Evolutionary conservation across 495 filamentous ascomycete genomes (phyloP), one percentile per base, ranked within the genome.

Genomic region (Oidiodendron maius): DNA sequence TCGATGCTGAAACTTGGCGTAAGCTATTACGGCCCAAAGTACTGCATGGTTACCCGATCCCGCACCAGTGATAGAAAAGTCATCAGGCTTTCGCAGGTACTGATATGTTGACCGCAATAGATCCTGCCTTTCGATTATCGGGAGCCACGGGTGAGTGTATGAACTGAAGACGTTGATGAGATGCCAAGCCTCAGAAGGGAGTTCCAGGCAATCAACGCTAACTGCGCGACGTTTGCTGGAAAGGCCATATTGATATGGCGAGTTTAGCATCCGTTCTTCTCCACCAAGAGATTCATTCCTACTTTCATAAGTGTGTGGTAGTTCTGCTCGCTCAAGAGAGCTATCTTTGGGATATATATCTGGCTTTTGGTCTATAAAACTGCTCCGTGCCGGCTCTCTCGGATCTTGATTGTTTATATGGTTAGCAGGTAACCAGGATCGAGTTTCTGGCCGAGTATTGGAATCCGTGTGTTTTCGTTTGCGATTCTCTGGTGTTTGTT

Each of bases 131-230:
- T 85, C 80, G 25, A 82, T 66, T 32, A 87, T 78, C 3, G 85
- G 85, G 15, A 88, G 72, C 84, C 84, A 89, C 10, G 72, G 73
- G 58, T 87, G 80, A 2, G 84, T 88, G 44, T 80, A 77, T 3
- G 83, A 77, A 56, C 87, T 87, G 57, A 86, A 87, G 5, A 82
- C 70, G 56, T 89, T 83, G 18, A 89, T 64, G 2, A 88, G 63
- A 23, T 76, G 74, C 56, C 82, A 84, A 4, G 80, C 73, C 44
- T 83, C 77, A 17, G 71, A 59, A 11, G 84, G 84, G 3, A 57
- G 46, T 17, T 53, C 53, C 22, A 56, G 55, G 11, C 66, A 59
- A 2, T 50, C 56, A 24, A 62, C 56, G 1, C 60, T 49, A 17
- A 61, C 61, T 2, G 66, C 26, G 11, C 65, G 64, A 10, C 58